Percentiles rank a stretch among this genome's conserved stretches.
Evolutionary conservation across 805 yeast genomes (phyloP).

Genomic region (Candida incommunis): DNA sequence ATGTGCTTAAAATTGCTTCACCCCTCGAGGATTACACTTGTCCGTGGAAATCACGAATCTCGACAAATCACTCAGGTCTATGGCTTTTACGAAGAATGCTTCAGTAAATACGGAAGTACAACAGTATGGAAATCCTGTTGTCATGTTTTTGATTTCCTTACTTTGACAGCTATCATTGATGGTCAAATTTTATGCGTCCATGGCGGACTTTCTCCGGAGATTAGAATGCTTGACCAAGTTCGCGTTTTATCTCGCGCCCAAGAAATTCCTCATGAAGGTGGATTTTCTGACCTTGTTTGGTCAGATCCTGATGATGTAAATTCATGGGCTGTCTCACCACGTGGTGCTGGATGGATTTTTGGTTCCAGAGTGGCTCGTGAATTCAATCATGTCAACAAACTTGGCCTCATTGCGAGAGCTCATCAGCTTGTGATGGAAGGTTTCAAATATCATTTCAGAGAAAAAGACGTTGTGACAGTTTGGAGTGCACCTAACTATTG

Average conservation of each 20-base stretch:
- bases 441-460: slow-evolving; percentile 89
- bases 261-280: slow-evolving; percentile 98
- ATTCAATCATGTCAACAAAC: slow-evolving; percentile 87
- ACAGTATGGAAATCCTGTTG: slow-evolving; percentile 96
- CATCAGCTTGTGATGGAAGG: slow-evolving; percentile 99
- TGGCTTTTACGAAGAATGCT: slow-evolving; percentile 93
- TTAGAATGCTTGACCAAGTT: slow-evolving; percentile 92
- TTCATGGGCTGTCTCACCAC: slow-evolving; percentile 94
- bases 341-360: slow-evolving; percentile 98
- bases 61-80: slow-evolving; percentile 98
- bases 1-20: slow-evolving; percentile 88
- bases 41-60: slow-evolving; percentile 95
- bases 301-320: slow-evolving; percentile 96
- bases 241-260: slow-evolving; percentile 90
- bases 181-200: slow-evolving; percentile 91
- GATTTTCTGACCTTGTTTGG: slow-evolving; percentile 96
- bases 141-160: slow-evolving; percentile 87
- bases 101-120: slow-evolving; percentile 84
- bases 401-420: slow-evolving; percentile 83
- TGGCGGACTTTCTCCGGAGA: slow-evolving; percentile 95
- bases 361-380: slow-evolving; percentile 91
- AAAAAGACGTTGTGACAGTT: slow-evolving; percentile 91
- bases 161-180: slow-evolving; percentile 91
- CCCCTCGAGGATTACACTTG: slow-evolving; percentile 75
- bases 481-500: slow-evolving; percentile 98